Base-by-base conservation (phyloP, 306 rosid genomes). In the Psophocarpus tetragonolobus region DNA sequence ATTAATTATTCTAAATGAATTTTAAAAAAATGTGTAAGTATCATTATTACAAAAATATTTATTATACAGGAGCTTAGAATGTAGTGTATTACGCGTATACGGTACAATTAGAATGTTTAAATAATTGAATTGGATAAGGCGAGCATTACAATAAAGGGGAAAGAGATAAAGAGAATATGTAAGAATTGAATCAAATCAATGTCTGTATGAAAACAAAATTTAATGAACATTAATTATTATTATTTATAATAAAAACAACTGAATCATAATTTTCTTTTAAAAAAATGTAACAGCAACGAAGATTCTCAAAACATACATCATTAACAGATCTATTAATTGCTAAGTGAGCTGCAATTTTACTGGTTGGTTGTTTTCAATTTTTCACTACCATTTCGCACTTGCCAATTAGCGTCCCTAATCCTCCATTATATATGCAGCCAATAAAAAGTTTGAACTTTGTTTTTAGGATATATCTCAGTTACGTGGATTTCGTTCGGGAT, bases 81-180 rank as follows among this genome's bases (percentile, higher is more conserved):
- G 32, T 36, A 36, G 45, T 38, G 11, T 53, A 71, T 11, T 33
- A 53, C 24, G 32, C 36, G 15, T 56, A 2, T 10, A 53, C 3
- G 36, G 27, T 39, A 54, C 23, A 26, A 39, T 67, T 6, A 17
- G 0, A 7, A 54, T 68, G 74, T 32, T 67, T 77, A 15, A 54
- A 67, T 78, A 30, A 56, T 68, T 56, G 50, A 54, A 50, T 21
- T 12, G 56, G 42, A 76, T 76, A 36, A 66, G 74, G 26, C 23
- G 4, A 53, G 9, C 10, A 67, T 6, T 38, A 53, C 7, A 32
- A 38, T 32, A 62, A 51, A 18, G 27, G 11, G 30, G 35, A 67
- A 58, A n/a, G 17, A 63, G 53, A 73, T 21, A 35, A 26, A 6
- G 39, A 56, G 14, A 56, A 8, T 8, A 35, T 48, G 7, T 15